Conservation (phyloP, 345 rosid species). For the Pugionium cornutum region DNA sequence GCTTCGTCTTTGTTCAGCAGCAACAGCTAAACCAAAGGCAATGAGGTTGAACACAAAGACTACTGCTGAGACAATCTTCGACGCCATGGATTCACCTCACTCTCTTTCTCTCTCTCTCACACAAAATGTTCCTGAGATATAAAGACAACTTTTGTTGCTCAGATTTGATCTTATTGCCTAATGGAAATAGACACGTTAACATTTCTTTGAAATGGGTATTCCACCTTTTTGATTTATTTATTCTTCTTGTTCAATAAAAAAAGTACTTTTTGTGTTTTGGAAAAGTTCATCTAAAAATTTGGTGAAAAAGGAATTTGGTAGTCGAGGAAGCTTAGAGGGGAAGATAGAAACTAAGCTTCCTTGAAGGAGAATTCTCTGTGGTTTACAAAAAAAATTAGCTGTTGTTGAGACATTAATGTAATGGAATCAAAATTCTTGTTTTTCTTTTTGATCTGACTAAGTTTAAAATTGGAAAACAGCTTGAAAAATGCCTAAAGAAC, state of each 20-base stretch:
- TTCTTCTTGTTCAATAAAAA: neutral
- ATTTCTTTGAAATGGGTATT: slow-evolving; percentile 36
- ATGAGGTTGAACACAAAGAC: slow-evolving; percentile 75
- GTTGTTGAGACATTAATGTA: slow-evolving; percentile 8
- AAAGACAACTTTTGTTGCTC: slow-evolving; percentile 32
- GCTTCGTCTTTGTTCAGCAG: slow-evolving; percentile 98
- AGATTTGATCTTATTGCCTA: slow-evolving; percentile 34
- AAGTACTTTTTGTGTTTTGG: neutral
- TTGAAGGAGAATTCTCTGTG: slow-evolving; percentile 15
- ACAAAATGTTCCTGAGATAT: slow-evolving; percentile 29
- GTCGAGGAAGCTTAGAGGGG: slow-evolving; percentile 11
- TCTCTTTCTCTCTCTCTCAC: slow-evolving; percentile 3
- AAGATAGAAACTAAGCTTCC: slow-evolving; percentile 25
- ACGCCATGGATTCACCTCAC: slow-evolving; percentile 62
- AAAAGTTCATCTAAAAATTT: slow-evolving; percentile 4
- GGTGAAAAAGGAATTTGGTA: slow-evolving; percentile 7
- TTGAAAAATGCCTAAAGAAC: slow-evolving; percentile 20
- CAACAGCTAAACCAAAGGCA: slow-evolving; percentile 93
- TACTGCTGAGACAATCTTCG: slow-evolving; percentile 60
- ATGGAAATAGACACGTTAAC: slow-evolving; percentile 50
- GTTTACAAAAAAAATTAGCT: slow-evolving; percentile 3
- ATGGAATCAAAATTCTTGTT: neutral
- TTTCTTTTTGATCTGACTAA: slow-evolving; percentile 16
- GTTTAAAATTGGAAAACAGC: slow-evolving; percentile 36
- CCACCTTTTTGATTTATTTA: slow-evolving; percentile 38